phyloP scores from a whole-genome alignment of 306 rosid species.

The Malus orientalis region DNA sequence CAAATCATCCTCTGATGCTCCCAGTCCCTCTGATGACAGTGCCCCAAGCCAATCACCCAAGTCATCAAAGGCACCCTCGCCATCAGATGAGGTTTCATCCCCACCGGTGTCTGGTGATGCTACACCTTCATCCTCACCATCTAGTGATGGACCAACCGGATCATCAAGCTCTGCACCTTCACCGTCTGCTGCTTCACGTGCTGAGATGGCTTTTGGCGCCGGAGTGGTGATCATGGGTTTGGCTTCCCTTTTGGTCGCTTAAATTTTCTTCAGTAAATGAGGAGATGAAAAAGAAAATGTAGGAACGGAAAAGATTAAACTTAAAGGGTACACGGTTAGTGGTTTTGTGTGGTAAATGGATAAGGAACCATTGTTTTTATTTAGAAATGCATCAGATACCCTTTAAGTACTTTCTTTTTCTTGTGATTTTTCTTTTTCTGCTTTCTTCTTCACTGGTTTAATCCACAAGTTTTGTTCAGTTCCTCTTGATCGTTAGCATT shows the following conservation, averaged over 20 bases:
- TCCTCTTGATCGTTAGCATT: too few species aligned
- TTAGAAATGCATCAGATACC: neutral
- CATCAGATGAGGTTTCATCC: neutral
- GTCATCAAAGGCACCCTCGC: neutral
- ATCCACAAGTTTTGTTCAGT: too few species aligned
- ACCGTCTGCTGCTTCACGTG: neutral
- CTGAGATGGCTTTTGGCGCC: neutral
- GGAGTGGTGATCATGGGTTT: neutral
- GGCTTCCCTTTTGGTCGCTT: neutral
- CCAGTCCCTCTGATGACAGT: neutral
- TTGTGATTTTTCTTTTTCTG: neutral
- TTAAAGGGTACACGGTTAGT: neutral
- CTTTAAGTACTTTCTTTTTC: neutral
- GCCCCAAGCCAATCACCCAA: neutral
- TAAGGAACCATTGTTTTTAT: neutral
- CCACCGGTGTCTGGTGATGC: neutral
- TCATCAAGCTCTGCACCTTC: neutral
- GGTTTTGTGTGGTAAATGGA: neutral
- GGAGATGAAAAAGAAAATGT: neutral
- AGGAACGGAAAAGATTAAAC: neutral
- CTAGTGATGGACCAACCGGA: neutral
- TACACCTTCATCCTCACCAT: neutral
- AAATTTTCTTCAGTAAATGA: neutral
- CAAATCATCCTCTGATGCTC: neutral
- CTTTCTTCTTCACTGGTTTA: too few species aligned